phyloP scores from a whole-genome alignment of 768 basidiomycete genomes.

The Leccinum variicolor region DNA sequence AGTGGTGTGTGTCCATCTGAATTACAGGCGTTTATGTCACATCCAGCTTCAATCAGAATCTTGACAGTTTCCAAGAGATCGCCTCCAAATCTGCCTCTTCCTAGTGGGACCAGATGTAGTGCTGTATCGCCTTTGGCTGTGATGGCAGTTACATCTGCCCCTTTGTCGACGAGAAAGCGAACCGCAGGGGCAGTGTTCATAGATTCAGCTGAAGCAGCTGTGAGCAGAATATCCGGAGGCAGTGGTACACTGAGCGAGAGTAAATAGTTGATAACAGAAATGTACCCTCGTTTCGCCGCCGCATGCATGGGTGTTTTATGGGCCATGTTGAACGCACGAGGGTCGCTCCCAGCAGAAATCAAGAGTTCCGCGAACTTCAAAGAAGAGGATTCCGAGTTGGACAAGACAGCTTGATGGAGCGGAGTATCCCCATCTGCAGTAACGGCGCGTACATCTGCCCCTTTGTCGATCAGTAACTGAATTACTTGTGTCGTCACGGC shows the following conservation, averaged over 20 bases:
- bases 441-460: neutral
- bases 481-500: neutral
- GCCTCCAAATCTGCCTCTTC: too few species aligned
- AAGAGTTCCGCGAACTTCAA: neutral
- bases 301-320: neutral
- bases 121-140: neutral
- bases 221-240: neutral
- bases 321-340: neutral
- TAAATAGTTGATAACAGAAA: neutral
- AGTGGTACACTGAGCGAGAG: neutral
- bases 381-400: neutral
- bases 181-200: neutral
- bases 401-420: neutral
- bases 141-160: neutral
- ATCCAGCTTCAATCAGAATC: neutral
- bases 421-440: neutral
- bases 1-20: neutral
- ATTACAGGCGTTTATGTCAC: neutral
- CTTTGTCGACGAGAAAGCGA: neutral
- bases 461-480: neutral
- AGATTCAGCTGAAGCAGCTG: neutral
- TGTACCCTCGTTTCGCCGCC: neutral
- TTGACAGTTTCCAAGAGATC: neutral
- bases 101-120: neutral
- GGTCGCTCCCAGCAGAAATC: neutral